These are phyloP conservation scores for Talaromyces borbonicus DNA, from an alignment of 495 filamentous ascomycete genomes.

Conservation along the genomic window DNA sequence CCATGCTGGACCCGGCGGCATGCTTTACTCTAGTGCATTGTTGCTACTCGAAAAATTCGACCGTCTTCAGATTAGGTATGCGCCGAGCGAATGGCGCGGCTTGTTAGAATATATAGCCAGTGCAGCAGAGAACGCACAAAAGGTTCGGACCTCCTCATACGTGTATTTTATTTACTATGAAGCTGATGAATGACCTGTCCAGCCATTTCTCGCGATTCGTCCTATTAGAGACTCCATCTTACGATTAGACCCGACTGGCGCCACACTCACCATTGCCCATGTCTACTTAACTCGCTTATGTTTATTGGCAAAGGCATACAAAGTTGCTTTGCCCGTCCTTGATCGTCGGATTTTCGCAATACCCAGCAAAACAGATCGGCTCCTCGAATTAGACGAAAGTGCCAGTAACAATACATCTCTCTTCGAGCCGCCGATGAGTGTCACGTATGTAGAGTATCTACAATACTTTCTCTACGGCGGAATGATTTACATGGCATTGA, in stretches of 20 bases:
- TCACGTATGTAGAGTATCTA: slow-evolving; percentile 51
- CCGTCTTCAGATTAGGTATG: slow-evolving; percentile 49
- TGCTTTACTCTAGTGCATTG: slow-evolving; percentile 38
- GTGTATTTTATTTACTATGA: neutral
- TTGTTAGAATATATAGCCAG: slow-evolving; percentile 39
- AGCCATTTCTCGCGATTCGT: slow-evolving; percentile 52
- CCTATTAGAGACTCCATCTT: slow-evolving; percentile 57
- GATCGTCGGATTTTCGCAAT: slow-evolving; percentile 60
- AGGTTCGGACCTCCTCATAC: slow-evolving; percentile 25
- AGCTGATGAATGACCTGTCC: slow-evolving; percentile 6
- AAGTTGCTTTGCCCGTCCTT: slow-evolving; percentile 51
- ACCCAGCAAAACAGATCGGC: slow-evolving; percentile 33
- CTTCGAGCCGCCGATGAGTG: slow-evolving; percentile 45
- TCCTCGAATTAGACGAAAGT: slow-evolving; percentile 19
- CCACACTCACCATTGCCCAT: slow-evolving; percentile 61
- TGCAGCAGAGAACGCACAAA: slow-evolving; percentile 27
- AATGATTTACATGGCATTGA: slow-evolving; percentile 64
- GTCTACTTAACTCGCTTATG: slow-evolving; percentile 51
- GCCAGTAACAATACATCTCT: slow-evolving; percentile 43
- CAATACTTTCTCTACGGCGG: slow-evolving; percentile 73
- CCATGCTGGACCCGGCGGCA: slow-evolving; percentile 21
- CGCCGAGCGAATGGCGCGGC: slow-evolving; percentile 40
- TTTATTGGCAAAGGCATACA: slow-evolving; percentile 43
- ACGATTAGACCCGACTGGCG: slow-evolving; percentile 59
- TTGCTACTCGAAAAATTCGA: slow-evolving; percentile 46